Conservation (phyloP, 2,329 filamentous ascomycete genomes). For the Alternaria arborescens region DNA sequence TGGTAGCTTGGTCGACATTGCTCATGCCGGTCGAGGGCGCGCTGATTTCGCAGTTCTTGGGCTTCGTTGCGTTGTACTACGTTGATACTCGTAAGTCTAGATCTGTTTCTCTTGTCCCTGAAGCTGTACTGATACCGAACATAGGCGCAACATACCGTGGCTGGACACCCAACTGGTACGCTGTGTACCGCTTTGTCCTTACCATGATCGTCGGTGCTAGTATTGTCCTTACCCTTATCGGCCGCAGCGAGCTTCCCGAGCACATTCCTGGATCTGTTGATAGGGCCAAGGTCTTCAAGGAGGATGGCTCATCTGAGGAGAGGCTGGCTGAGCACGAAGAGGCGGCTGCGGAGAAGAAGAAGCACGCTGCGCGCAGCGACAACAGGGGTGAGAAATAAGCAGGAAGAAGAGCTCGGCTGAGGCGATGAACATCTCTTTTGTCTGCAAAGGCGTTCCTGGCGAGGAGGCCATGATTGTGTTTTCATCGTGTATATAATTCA, state of each 20-base stretch:
- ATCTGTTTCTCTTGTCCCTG: too few relatives aligned
- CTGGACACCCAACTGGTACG: slow-evolving; percentile 87
- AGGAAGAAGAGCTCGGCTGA: not conserved
- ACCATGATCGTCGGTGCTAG: slow-evolving; percentile 87
- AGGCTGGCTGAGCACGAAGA: slow-evolving; percentile 45
- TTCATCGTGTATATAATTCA: not conserved
- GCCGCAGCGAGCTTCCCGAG: slow-evolving; percentile 77
- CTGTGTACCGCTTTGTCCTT: slow-evolving; percentile 87
- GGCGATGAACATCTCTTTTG: not conserved
- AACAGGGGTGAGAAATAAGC: slow-evolving; percentile 20
- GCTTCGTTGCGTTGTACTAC: slow-evolving; percentile 87
- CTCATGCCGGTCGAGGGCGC: slow-evolving; percentile 85
- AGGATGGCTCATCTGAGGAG: slow-evolving; percentile 34
- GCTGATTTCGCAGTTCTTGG: slow-evolving; percentile 83
- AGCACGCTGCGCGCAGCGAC: slow-evolving; percentile 33
- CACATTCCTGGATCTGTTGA: slow-evolving; percentile 57
- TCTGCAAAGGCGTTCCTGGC: slow-evolving; percentile 4
- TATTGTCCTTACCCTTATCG: slow-evolving; percentile 82
- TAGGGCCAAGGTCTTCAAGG: slow-evolving; percentile 59
- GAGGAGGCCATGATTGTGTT: not conserved
- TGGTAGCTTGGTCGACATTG: slow-evolving; percentile 88
- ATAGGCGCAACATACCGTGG: slow-evolving; percentile 71
- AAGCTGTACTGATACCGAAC: not conserved
- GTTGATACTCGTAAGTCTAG: slow-evolving; percentile 65
- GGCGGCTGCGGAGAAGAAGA: slow-evolving; percentile 30